Conservation (phyloP, 2,329 filamentous ascomycete genomes). For the Ceratocystis albifundus region DNA sequence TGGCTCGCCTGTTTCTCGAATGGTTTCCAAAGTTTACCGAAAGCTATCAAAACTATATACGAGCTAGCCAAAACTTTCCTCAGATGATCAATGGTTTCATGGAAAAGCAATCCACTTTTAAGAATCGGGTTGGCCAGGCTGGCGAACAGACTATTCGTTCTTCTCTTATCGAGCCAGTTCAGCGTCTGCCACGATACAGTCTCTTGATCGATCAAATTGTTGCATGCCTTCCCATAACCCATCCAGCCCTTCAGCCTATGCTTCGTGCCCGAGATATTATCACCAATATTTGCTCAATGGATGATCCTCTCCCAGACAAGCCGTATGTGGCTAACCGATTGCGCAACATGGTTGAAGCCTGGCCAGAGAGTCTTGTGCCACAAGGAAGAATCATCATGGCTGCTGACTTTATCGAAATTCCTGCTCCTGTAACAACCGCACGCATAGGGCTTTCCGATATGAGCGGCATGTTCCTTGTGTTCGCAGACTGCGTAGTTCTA, state of each 20-base stretch:
- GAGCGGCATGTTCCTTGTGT: conserved; percentile 65
- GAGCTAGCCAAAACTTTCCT: conserved; percentile 76
- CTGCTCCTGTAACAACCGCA: conserved; percentile 49
- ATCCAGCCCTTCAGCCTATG: conserved; percentile 72
- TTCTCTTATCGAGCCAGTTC: conserved; percentile 88
- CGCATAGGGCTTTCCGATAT: conserved; percentile 27
- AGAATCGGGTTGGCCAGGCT: conserved; percentile 64
- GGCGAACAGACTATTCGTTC: conserved; percentile 88
- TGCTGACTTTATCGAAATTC: conserved; percentile 65
- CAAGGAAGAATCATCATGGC: conserved; percentile 70
- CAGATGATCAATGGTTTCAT: conserved; percentile 68
- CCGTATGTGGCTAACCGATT: conserved; percentile 63
- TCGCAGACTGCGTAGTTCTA: conserved; percentile 69
- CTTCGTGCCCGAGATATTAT: conserved; percentile 87
- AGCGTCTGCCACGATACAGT: conserved; percentile 86
- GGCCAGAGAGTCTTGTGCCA: conserved; percentile 61
- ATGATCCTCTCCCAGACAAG: conserved; percentile 57
- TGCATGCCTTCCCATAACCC: conserved; percentile 69
- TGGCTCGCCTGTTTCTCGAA: conserved; percentile 71
- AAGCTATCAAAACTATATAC: conserved; percentile 88
- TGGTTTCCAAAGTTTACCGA: conserved; percentile 91
- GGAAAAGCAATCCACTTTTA: conserved; percentile 71
- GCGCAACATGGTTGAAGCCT: conserved; percentile 63
- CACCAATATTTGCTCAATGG: conserved; percentile 90
- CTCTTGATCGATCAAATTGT: conserved; percentile 94